These are phyloP conservation scores for Ceratobasidium sp. DNA, from an alignment of 1,284 basidiomycete species.

Conservation along the genomic window DNA sequence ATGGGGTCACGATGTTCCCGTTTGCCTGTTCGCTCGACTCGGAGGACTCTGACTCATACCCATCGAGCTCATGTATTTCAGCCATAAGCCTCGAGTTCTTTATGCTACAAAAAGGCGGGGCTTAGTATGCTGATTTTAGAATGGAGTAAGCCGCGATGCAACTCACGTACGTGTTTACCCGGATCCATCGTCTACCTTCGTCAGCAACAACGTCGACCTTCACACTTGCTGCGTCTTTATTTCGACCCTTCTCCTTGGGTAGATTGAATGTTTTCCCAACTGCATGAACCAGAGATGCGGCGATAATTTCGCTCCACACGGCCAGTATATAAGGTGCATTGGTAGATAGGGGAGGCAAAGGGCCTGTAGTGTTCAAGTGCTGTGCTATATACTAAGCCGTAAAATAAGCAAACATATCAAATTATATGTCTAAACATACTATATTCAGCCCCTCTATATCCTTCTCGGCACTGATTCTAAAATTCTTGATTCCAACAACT, in stretches of 20 bases:
- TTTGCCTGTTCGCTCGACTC: conserved; percentile 52
- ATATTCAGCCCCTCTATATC: conserved; percentile 40
- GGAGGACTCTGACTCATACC: conserved; percentile 74
- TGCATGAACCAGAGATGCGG: conserved; percentile 65
- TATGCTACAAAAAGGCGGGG: conserved; percentile 56
- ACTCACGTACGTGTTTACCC: conserved; percentile 79
- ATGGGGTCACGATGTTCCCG: conserved; percentile 49
- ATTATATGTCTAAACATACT: not conserved
- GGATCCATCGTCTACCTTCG: conserved; percentile 74
- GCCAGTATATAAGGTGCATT: conserved; percentile 78
- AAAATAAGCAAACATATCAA: not conserved
- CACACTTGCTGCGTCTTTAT: conserved; percentile 52
- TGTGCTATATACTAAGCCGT: conserved; percentile 26
- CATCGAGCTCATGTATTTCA: conserved; percentile 82
- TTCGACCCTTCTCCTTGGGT: conserved; percentile 46
- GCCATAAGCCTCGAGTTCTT: conserved; percentile 76
- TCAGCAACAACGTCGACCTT: conserved; percentile 83
- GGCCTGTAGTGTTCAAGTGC: conserved; percentile 13
- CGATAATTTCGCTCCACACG: conserved; percentile 77
- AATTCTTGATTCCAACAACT: conserved; percentile 39
- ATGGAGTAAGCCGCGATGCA: conserved; percentile 8
- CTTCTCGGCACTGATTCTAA: conserved; percentile 38
- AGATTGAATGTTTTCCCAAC: conserved; percentile 62
- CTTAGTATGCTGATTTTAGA: conserved; percentile 14
- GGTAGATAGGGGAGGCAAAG: conserved; percentile 63